A percentile compares a stretch with the other conserved stretches of the same genome.
phyloP scores from a whole-genome alignment of 2,329 filamentous ascomycete genomes.

The Tympanopsis confertula region DNA sequence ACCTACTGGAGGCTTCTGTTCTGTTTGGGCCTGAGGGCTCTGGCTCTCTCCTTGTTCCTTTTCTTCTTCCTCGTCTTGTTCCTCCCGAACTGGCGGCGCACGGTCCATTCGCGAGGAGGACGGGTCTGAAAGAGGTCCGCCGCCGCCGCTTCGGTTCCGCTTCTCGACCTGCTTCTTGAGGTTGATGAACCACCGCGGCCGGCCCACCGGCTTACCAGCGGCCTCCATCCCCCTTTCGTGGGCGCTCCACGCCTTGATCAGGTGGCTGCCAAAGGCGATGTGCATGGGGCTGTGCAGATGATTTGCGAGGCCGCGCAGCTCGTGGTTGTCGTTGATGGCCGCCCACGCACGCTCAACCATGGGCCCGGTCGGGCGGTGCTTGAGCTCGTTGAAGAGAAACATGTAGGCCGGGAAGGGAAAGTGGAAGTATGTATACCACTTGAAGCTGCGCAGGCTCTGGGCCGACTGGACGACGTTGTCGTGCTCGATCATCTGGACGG shows the following conservation, averaged over 20 bases:
- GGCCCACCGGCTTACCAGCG: conserved; percentile 19
- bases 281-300: conserved; percentile 43
- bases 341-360: conserved; percentile 47
- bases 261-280: conserved; percentile 40
- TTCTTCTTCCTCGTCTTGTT: too few species aligned
- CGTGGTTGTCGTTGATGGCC: conserved; percentile 41
- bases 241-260: conserved; percentile 53
- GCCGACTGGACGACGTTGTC: conserved; percentile 42
- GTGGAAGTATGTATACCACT: conserved; percentile 47
- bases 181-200: conserved; percentile 1
- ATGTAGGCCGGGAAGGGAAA: conserved; percentile 52
- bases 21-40: too few species aligned
- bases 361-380: conserved; percentile 36
- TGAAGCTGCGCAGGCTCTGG: conserved; percentile 36
- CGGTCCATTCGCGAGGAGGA: too few species aligned
- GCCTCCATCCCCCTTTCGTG: conserved; percentile 33
- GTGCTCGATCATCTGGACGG: conserved; percentile 45
- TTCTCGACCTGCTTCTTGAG: too few species aligned
- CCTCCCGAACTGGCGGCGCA: too few species aligned
- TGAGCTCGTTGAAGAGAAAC: conserved; percentile 44
- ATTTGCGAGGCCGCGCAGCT: conserved; percentile 33
- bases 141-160: too few species aligned
- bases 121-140: too few species aligned
- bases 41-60: too few species aligned
- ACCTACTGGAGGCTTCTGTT: too few species aligned